phyloP scores from a whole-genome alignment of 2,329 filamentous ascomycete genomes.

The Aureobasidium sp. region DNA sequence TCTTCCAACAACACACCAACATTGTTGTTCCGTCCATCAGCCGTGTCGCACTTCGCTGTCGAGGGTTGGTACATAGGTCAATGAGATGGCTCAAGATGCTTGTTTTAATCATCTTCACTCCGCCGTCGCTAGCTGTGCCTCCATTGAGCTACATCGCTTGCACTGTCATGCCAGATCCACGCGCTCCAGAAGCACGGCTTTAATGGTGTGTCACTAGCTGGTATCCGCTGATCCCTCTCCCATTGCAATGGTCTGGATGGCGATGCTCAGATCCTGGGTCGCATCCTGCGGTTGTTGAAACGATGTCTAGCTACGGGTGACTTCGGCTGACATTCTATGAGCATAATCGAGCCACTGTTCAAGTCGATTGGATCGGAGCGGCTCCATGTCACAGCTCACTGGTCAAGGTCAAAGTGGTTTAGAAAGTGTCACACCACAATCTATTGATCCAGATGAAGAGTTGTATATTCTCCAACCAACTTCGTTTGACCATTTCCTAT shows the following conservation, averaged over 20 bases:
- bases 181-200: too few relatives aligned
- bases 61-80: too few relatives aligned
- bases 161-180: neutral
- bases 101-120: neutral
- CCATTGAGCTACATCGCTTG: neutral
- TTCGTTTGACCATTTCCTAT: neutral
- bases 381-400: too few relatives aligned
- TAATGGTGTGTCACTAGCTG: neutral
- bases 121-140: neutral
- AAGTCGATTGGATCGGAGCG: neutral
- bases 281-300: slow-evolving; percentile 5
- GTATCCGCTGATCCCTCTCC: neutral
- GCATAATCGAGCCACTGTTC: neutral
- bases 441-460: too few relatives aligned
- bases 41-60: neutral
- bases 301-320: neutral
- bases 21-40: neutral
- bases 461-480: too few relatives aligned
- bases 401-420: too few relatives aligned
- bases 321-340: neutral
- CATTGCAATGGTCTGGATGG: neutral
- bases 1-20: neutral
- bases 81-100: neutral
- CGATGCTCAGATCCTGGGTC: neutral
- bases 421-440: too few relatives aligned